Conservation (phyloP, 768 basidiomycete genomes). For the Phanerodontia chrysosporium region DNA sequence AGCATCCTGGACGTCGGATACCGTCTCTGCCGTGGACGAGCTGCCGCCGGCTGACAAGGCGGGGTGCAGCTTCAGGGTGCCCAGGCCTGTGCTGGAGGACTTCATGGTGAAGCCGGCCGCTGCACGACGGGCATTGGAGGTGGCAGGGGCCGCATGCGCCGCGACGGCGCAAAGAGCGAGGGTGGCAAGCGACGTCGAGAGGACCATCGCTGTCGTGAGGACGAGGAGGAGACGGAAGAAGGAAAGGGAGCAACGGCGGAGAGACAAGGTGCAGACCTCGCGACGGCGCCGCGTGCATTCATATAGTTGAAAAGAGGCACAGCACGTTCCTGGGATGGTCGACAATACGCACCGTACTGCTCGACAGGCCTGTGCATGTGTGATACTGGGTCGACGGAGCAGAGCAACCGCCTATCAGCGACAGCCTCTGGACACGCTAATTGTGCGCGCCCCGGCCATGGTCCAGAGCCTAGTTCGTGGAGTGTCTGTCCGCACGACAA, state of each 20-base stretch:
- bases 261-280: background rate
- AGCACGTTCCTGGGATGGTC: background rate
- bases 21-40: background rate
- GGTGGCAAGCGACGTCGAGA: background rate
- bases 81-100: constrained; percentile 1
- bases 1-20: constrained; percentile 5
- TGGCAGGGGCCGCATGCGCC: background rate
- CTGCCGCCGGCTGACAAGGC: background rate
- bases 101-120: background rate
- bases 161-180: constrained; percentile 1
- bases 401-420: background rate
- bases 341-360: background rate
- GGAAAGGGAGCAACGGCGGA: too few species aligned
- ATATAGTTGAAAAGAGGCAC: background rate
- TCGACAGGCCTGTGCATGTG: background rate
- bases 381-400: background rate
- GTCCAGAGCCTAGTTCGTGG: background rate
- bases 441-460: background rate
- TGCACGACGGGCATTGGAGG: background rate
- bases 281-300: background rate
- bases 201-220: background rate
- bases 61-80: background rate
- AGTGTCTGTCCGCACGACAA: background rate
- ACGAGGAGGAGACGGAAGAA: background rate
- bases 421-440: background rate